These are phyloP conservation scores for Calycina marina DNA, from an alignment of 2,329 filamentous ascomycete genomes.

Conservation along the genomic window DNA sequence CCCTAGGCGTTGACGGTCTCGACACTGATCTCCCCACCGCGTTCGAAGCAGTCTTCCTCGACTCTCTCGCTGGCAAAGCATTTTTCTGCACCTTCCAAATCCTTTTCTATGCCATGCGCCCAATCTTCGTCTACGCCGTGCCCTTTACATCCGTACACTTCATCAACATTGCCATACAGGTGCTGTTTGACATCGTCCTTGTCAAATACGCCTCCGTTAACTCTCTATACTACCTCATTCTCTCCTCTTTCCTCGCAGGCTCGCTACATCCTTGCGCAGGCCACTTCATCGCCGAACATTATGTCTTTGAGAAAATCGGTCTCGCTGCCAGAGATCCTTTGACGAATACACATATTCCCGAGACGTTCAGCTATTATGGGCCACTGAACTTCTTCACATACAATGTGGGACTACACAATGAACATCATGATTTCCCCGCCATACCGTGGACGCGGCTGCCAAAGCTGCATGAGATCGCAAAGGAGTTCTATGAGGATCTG, in stretches of 20 bases:
- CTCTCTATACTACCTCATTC: slow-evolving; percentile 66
- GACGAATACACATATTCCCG: slow-evolving; percentile 51
- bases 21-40: slow-evolving; percentile 92
- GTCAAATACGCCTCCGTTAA: slow-evolving; percentile 44
- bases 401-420: slow-evolving; percentile 95
- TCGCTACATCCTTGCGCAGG: slow-evolving; percentile 87
- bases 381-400: slow-evolving; percentile 85
- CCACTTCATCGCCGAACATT: slow-evolving; percentile 98
- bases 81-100: slow-evolving; percentile 99
- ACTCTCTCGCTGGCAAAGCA: slow-evolving; percentile 89
- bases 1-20: slow-evolving; percentile 85
- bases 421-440: slow-evolving; percentile 97
- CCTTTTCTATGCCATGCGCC: slow-evolving; percentile 92
- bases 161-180: slow-evolving; percentile 65
- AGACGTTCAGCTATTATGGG: slow-evolving; percentile 97
- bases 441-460: slow-evolving; percentile 86
- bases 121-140: slow-evolving; percentile 85
- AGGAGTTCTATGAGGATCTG: slow-evolving; percentile 82
- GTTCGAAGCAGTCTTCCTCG: slow-evolving; percentile 80
- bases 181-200: slow-evolving; percentile 62
- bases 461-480: slow-evolving; percentile 61
- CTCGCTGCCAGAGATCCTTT: slow-evolving; percentile 38
- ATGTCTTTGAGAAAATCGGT: slow-evolving; percentile 54
- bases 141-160: slow-evolving; percentile 76
- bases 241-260: slow-evolving; percentile 86